A percentile compares a stretch with the other conserved stretches of the same genome.
These are phyloP conservation scores for Persicaria maculosa DNA, from an alignment of 148 eudicot genomes.

Conservation along the genomic window DNA sequence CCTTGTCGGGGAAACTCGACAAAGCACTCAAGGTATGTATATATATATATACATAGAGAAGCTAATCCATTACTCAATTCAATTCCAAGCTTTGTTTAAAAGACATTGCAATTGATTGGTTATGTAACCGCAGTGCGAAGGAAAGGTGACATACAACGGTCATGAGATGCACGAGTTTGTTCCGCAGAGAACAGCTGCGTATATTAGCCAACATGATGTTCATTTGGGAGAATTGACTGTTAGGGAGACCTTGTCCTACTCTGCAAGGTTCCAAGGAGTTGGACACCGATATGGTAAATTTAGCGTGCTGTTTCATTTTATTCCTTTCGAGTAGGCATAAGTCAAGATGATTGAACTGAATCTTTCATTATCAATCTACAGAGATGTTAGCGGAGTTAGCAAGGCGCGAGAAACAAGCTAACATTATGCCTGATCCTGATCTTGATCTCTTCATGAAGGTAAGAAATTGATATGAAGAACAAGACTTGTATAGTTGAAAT, in stretches of 20 bases:
- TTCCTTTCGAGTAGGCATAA: not conserved
- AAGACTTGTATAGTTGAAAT: no score
- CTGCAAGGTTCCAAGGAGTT: constrained; percentile 44
- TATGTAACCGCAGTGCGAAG: constrained; percentile 19
- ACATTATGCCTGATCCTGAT: constrained; percentile 22
- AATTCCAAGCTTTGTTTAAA: no score
- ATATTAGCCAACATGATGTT: constrained; percentile 35
- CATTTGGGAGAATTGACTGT: constrained; percentile 51
- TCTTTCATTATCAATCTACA: constrained; percentile 3
- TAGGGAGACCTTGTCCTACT: constrained; percentile 40
- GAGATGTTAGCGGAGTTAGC: constrained; percentile 38
- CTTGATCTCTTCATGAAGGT: constrained; percentile 44
- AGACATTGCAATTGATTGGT: not conserved
- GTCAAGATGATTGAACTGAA: not conserved
- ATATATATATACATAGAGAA: no score
- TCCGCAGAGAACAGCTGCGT: constrained; percentile 1
- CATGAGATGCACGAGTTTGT: constrained; percentile 25
- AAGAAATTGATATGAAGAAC: not conserved
- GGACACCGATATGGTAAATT: constrained; percentile 34
- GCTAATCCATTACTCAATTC: no score
- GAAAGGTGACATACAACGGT: constrained; percentile 40
- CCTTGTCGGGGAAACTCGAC: constrained; percentile 39
- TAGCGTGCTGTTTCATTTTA: not conserved
- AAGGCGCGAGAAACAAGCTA: constrained; percentile 28
- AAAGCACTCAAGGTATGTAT: constrained; percentile 22